Evolutionary conservation across 352 stramenopile species (phyloP).

Genomic region (Globisporangium nagaii): DNA sequence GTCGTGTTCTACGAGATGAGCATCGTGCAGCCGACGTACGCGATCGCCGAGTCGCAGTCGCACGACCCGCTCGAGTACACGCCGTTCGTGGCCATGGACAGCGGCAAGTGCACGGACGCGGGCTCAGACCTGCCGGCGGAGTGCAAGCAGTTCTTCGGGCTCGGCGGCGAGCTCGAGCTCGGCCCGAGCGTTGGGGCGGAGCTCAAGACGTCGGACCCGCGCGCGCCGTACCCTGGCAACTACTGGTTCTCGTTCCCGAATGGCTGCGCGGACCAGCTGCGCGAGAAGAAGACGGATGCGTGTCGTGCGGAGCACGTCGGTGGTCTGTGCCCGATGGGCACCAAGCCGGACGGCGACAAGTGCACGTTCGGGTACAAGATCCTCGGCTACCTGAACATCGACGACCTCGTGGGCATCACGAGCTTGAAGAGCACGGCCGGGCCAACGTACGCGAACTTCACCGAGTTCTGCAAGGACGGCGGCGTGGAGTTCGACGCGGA

Average conservation of each 20-base stretch:
- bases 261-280: conserved; percentile 37
- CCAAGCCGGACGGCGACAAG: conserved; percentile 35
- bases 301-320: conserved; percentile 30
- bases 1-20: conserved; percentile 28
- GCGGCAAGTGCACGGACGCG: conserved; percentile 42
- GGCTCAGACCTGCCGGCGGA: conserved; percentile 24
- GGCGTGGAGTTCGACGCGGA: conserved; percentile 41
- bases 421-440: conserved; percentile 18
- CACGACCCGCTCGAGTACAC: conserved; percentile 39
- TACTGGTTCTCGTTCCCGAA: conserved; percentile 76
- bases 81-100: conserved; percentile 58
- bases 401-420: conserved; percentile 57
- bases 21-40: conserved; percentile 18
- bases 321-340: conserved; percentile 35
- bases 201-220: conserved; percentile 30
- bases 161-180: conserved; percentile 36
- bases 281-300: conserved; percentile 37
- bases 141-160: conserved; percentile 45
- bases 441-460: conserved; percentile 27
- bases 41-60: conserved; percentile 43
- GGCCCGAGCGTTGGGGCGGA: conserved; percentile 46
- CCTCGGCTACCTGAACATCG: conserved; percentile 46
- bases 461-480: conserved; percentile 40
- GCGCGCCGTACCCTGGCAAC: conserved; percentile 54
- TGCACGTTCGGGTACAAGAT: conserved; percentile 64